Evolutionary conservation across 441 rosid species (phyloP).

Genomic region (Syzygium syzygioides): DNA sequence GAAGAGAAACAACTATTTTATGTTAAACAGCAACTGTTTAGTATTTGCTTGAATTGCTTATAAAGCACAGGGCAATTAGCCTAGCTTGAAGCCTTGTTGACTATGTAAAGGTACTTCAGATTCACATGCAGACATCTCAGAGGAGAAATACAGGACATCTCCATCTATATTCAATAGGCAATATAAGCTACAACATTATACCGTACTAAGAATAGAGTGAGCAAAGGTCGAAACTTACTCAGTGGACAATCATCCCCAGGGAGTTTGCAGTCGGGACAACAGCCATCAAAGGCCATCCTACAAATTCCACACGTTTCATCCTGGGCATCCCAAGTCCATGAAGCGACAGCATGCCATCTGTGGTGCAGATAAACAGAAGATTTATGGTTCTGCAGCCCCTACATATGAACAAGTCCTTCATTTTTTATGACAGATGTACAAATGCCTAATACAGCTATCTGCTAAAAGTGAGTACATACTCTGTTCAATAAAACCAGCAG

Average conservation of each 20-base stretch:
- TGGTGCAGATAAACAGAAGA: neutral
- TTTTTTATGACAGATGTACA: neutral
- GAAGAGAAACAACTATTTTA: neutral
- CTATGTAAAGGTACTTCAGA: neutral
- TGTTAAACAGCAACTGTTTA: neutral
- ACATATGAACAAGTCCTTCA: neutral
- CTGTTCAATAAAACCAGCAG: constrained; percentile 22
- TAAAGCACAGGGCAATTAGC: neutral
- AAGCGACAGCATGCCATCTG: constrained; percentile 92
- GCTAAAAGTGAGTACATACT: constrained; percentile 27
- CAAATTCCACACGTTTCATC: constrained; percentile 97
- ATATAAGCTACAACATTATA: neutral
- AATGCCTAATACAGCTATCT: neutral
- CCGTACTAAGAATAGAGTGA: neutral
- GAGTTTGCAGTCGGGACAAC: constrained; percentile 87
- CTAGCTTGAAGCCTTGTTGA: neutral
- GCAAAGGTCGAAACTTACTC: constrained; percentile 33
- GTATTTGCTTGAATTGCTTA: neutral
- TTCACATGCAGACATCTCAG: neutral
- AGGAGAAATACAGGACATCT: neutral
- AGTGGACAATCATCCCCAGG: constrained; percentile 93
- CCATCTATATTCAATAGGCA: neutral
- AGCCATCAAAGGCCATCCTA: constrained; percentile 97
- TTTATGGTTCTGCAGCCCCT: neutral
- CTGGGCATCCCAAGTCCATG: constrained; percentile 97